Conservation (phyloP, 345 rosid genomes). For the Eucalyptus virginea region DNA sequence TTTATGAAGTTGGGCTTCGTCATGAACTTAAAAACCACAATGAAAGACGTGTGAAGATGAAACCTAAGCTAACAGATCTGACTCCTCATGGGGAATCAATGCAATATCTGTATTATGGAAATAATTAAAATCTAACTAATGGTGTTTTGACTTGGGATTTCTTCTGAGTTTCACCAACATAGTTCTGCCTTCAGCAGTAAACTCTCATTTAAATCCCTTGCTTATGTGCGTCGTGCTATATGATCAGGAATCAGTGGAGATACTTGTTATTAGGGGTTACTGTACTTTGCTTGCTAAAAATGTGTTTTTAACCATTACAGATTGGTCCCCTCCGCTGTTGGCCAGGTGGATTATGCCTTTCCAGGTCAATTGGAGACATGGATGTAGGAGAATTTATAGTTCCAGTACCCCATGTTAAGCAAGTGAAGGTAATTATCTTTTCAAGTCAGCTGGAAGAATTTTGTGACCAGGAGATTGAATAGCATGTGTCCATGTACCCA, state of each 20-base stretch:
- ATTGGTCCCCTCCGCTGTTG: slow-evolving; percentile 89
- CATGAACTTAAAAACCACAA: neutral
- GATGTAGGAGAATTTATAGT: slow-evolving; percentile 94
- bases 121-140: neutral
- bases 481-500: neutral
- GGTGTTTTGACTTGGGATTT: neutral
- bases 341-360: slow-evolving; percentile 93
- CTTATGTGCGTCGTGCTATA: neutral
- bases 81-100: neutral
- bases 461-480: neutral
- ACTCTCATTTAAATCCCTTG: neutral
- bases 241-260: neutral
- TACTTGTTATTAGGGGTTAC: neutral
- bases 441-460: neutral
- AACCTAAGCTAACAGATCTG: neutral
- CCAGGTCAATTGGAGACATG: slow-evolving; percentile 90
- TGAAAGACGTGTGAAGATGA: neutral
- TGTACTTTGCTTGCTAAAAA: neutral
- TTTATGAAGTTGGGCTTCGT: neutral
- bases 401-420: slow-evolving; percentile 84
- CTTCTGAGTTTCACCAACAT: neutral
- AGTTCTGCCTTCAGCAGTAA: neutral
- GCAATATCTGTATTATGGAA: neutral
- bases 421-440: slow-evolving; percentile 54
- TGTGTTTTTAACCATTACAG: slow-evolving; percentile 7